Evolutionary conservation across 140 eudicot species (phyloP), one percentile per base, ranked within the genome.

Genomic region (Erigeron philadelphicus): DNA sequence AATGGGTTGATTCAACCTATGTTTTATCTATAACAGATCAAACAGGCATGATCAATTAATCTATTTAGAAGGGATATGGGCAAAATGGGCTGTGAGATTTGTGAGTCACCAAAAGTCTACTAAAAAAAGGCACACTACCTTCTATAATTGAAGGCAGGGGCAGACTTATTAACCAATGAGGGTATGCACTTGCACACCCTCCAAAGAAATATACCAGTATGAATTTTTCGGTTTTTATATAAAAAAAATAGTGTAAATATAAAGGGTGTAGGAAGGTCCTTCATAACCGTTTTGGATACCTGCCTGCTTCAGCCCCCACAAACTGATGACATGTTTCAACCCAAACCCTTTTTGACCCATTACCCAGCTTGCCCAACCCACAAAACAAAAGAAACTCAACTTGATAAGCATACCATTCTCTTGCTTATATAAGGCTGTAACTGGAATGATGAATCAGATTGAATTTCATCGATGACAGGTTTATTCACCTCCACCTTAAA

Each of bases 361-460:
- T 61, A 17, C 68, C 53, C 16, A 63, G 16, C 31, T 1, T 3
- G 43, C 1, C 64, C 54, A 63, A 6, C 21, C 35, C 52, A 19
- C 55, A 9, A 1, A 58, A 23, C 35, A 35, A 41, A 12, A 53
- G 54, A 11, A 58, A 15, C 67, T 35, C 31, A 3, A 58, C 17
- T 18, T 58, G 11, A 9, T 11, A 52, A 63, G 42, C 78, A 72
- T 80, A 93, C 98, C 98, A 75, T 83, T 70, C 95, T 81, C 77
- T 89, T 93, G 93, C 96, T 89, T 77, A 93, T 53, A 66, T 93
- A 93, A 80, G 98, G 98, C 78, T 84, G 90, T 44, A 93, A 64
- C 68, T 81, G 83, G 79, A 81, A n/a, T 23, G 76, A 69, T 7
- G 47, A 60, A 75, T 81, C 92, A 42, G 72, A 35, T 61, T 81